Conservation (phyloP, 2,329 filamentous ascomycete genomes). For the Fusarium proliferatum region DNA sequence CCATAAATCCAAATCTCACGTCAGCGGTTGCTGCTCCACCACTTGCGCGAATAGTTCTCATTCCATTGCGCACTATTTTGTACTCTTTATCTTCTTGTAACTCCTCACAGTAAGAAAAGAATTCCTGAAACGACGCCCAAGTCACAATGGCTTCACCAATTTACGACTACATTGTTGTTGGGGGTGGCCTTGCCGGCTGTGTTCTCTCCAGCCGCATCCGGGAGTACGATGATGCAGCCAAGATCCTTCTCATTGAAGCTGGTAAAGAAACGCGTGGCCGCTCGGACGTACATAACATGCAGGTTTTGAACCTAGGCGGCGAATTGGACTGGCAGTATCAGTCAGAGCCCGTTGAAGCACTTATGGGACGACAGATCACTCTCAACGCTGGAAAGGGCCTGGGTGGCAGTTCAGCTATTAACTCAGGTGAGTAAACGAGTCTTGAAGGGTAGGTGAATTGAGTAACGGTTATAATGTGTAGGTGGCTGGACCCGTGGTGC, state of each 20-base stretch:
- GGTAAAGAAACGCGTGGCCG: constrained; percentile 45
- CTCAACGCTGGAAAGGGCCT: constrained; percentile 53
- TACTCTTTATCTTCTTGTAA: neutral
- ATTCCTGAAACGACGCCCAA: accelerated
- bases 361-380: constrained; percentile 41
- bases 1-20: neutral
- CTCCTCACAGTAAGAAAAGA: neutral
- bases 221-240: constrained; percentile 33
- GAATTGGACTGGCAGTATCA: constrained; percentile 52
- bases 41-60: neutral
- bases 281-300: constrained; percentile 32
- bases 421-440: constrained; percentile 45
- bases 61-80: neutral
- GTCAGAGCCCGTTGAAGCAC: constrained; percentile 46
- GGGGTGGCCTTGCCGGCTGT: constrained; percentile 49
- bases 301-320: constrained; percentile 43
- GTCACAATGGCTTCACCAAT: neutral
- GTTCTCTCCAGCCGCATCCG: constrained; percentile 49
- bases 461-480: neutral
- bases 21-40: neutral
- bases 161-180: constrained; percentile 48
- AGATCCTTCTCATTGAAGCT: constrained; percentile 54
- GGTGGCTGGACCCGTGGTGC: constrained; percentile 58
- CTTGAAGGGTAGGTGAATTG: accelerated
- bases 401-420: constrained; percentile 55